Base-by-base conservation (phyloP, 1,284 basidiomycete species). In the Microbotryum violaceum region DNA sequence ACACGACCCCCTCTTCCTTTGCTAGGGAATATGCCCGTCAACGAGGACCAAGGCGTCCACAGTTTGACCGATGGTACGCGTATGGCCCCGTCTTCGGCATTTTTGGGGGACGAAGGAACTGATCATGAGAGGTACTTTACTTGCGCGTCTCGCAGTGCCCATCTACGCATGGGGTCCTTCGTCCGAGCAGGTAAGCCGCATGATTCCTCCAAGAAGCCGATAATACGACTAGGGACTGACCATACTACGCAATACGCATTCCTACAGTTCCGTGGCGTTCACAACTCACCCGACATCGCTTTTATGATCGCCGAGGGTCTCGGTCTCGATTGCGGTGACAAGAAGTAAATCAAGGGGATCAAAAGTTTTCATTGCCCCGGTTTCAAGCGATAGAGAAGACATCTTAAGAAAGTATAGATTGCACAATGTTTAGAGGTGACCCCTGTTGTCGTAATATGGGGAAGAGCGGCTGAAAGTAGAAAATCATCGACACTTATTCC, bases 151-250 rank as follows among this genome's bases (percentile, higher is more conserved):
- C 65, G 77, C 55, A 42, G 77, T 78, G 14, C 74, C 75, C 12
- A 72, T 78, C 51, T 78, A 73, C 68, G 71, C 77, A 18, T 76
- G 70, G 67, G 77, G 78, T 1, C 74, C 75, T 9, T 74, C 76
- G 9, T 67, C 71, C 64, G 74, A 75, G 66, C 58, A 68, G 51
- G 78, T 78, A 74, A 63, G 72, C 23, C 76, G 77, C 42, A 71
- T 74, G n/a, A 16, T 10, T 25, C 16, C 27, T 44, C 52, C 25
- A 14, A 42, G 7, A 27, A 2, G 37, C 37, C 37, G 14, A 42
- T 42, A 18, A 6, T 6, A 10, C 12, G 16, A 42, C 12, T 14
- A 18, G 12, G 37, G 37, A 18, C 37, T 44, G n/a, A 16, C 0
- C 25, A 18, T 42, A 10, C 23, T 27, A 29, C 20, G 12, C 27